Evolutionary conservation across 2,329 filamentous ascomycete genomes (phyloP).

Genomic region (Biscogniauxia sp.): DNA sequence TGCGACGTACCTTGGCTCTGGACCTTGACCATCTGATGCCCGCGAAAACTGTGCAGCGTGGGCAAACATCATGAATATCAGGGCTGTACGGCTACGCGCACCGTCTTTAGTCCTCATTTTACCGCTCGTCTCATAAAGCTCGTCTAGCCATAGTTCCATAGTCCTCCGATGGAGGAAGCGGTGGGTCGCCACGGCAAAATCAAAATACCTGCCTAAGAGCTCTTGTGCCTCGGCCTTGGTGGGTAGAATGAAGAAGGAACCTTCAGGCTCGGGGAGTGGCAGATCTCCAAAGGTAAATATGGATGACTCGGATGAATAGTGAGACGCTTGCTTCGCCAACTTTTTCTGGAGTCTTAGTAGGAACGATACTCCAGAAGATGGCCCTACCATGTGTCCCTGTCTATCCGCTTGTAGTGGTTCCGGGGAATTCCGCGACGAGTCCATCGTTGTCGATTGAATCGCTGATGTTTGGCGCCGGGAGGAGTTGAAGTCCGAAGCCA

Average conservation of each 20-base stretch:
- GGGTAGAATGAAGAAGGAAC: constrained; percentile 42
- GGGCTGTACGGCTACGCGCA: constrained; percentile 36
- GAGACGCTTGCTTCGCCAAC: constrained; percentile 38
- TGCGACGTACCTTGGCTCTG: constrained; percentile 27
- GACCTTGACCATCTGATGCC: constrained; percentile 31
- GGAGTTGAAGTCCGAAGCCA: not conserved
- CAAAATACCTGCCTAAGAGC: constrained; percentile 40
- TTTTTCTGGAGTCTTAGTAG: constrained; percentile 48
- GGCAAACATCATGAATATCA: constrained; percentile 45
- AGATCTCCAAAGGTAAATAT: constrained; percentile 52
- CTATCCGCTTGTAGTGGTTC: constrained; percentile 44
- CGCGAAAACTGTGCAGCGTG: constrained; percentile 43
- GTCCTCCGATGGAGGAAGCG: constrained; percentile 44
- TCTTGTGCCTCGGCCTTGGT: constrained; percentile 26
- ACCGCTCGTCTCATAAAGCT: constrained; percentile 45
- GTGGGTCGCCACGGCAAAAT: constrained; percentile 41
- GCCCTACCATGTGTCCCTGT: constrained; percentile 47
- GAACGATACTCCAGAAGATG: constrained; percentile 47
- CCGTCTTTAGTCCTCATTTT: constrained; percentile 39
- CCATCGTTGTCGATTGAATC: not conserved
- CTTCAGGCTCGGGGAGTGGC: constrained; percentile 41
- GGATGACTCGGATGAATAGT: constrained; percentile 37
- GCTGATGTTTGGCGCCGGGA: not conserved
- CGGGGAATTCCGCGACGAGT: constrained; percentile 40
- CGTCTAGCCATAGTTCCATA: constrained; percentile 41